These are phyloP conservation scores for Mucor plumbeus DNA, from an alignment of 371 early-diverging fungal species.

Conservation along the genomic window DNA sequence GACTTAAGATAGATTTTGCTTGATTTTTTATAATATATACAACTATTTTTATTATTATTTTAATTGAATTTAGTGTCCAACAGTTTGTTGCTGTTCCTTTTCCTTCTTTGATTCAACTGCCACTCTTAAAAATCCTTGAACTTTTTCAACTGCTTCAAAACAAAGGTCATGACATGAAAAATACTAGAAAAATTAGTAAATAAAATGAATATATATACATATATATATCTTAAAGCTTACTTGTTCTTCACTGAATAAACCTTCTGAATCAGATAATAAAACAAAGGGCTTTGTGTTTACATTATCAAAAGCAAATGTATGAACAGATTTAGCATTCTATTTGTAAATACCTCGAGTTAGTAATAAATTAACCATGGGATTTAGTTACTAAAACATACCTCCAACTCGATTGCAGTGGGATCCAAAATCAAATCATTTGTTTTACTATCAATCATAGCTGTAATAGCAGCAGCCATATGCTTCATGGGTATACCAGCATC, in stretches of 20 bases:
- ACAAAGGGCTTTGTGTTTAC: conserved; percentile 35
- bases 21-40: not conserved
- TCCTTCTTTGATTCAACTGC: conserved; percentile 62
- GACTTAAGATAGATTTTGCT: not conserved
- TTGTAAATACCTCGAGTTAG: no score
- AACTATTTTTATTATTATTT: not conserved
- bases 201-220: not conserved
- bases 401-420: conserved; percentile 77
- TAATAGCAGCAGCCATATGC: conserved; percentile 71
- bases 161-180: conserved; percentile 54
- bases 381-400: no score
- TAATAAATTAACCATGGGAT: no score
- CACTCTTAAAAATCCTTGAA: conserved; percentile 63
- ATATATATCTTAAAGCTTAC: no score
- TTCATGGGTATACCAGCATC: conserved; percentile 93
- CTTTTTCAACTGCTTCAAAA: conserved; percentile 54
- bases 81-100: conserved; percentile 58
- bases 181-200: conserved; percentile 34
- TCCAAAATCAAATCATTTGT: conserved; percentile 76
- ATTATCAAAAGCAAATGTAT: conserved; percentile 86
- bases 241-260: conserved; percentile 72
- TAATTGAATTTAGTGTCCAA: conserved; percentile 9
- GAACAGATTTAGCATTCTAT: conserved; percentile 72
- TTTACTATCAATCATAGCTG: conserved; percentile 67
- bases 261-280: conserved; percentile 69